These are phyloP conservation scores for Obba rivulosa DNA, from an alignment of 768 basidiomycete species.

Conservation along the genomic window DNA sequence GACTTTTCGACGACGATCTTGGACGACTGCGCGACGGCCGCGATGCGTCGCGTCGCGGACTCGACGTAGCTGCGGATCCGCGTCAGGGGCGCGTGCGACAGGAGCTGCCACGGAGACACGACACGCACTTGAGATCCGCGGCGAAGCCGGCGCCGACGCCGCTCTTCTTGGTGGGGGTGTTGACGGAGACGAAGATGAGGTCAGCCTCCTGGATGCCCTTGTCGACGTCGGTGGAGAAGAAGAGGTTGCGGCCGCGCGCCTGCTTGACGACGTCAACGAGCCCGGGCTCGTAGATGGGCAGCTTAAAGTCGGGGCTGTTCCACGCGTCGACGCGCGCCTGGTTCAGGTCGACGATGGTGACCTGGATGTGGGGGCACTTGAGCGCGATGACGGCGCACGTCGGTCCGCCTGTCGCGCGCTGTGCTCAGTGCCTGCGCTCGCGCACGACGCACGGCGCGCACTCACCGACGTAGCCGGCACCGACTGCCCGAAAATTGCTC, in stretches of 20 bases:
- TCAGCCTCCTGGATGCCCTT: constrained; percentile 91
- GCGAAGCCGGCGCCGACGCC: constrained; percentile 98
- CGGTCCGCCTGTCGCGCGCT: constrained; percentile 63
- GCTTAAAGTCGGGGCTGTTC: constrained; percentile 79
- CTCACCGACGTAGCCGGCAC: constrained; percentile 92
- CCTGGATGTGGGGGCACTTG: constrained; percentile 87
- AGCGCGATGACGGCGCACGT: constrained; percentile 94
- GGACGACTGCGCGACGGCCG: constrained; percentile 79
- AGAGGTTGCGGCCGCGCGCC: constrained; percentile 90
- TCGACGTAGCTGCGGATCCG: constrained; percentile 78
- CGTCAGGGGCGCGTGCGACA: neutral
- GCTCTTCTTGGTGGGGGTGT: constrained; percentile 97
- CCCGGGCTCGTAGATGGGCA: constrained; percentile 98
- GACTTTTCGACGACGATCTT: constrained; percentile 99
- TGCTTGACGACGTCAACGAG: constrained; percentile 85
- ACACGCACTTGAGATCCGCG: constrained; percentile 91
- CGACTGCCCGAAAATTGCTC: constrained; percentile 43
- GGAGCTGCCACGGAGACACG: constrained; percentile 6
- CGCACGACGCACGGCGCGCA: neutral
- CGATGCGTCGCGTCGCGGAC: constrained; percentile 93
- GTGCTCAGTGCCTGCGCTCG: neutral
- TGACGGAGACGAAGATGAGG: constrained; percentile 97
- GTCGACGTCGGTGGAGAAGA: constrained; percentile 95
- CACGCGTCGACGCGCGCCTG: constrained; percentile 91
- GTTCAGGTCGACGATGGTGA: constrained; percentile 99